Conservation (phyloP, 768 basidiomycete genomes). For the Saitozyma podzolica region DNA sequence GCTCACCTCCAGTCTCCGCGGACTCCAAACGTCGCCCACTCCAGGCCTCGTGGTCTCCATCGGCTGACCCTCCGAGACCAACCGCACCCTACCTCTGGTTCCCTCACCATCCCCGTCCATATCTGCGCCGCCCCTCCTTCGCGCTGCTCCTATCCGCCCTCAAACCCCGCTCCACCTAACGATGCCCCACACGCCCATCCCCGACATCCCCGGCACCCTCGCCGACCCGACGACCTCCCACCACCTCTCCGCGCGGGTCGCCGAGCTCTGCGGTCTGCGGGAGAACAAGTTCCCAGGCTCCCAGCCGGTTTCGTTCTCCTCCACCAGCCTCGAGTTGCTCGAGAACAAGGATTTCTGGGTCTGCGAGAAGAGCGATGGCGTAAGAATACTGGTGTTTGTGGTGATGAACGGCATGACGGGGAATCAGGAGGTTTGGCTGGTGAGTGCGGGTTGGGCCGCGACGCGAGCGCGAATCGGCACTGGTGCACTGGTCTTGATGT, state of each 20-base stretch:
- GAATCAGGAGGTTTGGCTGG: slow-evolving; percentile 68
- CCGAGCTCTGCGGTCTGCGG: slow-evolving; percentile 31
- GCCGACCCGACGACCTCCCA: slow-evolving; percentile 28
- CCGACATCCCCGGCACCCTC: slow-evolving; percentile 42
- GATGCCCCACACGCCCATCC: slow-evolving; percentile 30
- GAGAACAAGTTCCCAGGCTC: slow-evolving; percentile 74
- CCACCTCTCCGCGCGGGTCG: slow-evolving; percentile 27
- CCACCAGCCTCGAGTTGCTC: slow-evolving; percentile 68
- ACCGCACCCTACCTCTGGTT: no score
- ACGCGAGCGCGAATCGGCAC: not conserved
- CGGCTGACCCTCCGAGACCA: no score
- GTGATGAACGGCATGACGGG: slow-evolving; percentile 60
- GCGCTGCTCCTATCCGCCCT: no score
- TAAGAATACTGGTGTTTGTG: slow-evolving; percentile 84
- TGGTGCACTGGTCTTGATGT: not conserved
- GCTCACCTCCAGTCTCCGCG: no score
- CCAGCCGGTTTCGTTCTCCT: slow-evolving; percentile 88
- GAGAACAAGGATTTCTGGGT: slow-evolving; percentile 95
- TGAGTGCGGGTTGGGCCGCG: slow-evolving; percentile 53
- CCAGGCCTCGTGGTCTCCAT: no score
- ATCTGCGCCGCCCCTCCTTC: no score
- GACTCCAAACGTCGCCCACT: no score
- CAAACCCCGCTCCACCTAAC: not conserved
- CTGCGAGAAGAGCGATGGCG: slow-evolving; percentile 96
- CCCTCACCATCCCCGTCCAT: no score